Evolutionary conservation across 1,284 basidiomycete species (phyloP).

Genomic region (Takashimella koratensis): DNA sequence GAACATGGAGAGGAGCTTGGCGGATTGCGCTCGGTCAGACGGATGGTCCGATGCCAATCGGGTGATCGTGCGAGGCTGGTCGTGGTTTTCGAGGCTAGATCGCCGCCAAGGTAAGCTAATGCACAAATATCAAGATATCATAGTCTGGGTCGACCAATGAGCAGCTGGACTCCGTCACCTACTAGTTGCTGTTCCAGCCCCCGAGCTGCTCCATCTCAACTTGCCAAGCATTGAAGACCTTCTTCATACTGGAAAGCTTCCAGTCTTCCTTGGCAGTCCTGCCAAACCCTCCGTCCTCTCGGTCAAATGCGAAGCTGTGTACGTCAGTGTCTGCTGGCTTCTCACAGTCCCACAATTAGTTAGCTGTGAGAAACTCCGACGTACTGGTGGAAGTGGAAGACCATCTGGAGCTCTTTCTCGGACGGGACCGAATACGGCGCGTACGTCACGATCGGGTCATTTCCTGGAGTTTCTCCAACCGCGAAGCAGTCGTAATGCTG

Average conservation of each 20-base stretch:
- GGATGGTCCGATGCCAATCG: constrained; percentile 62
- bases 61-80: constrained; percentile 57
- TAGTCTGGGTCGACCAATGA: no score
- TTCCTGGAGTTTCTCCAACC: constrained; percentile 65
- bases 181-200: constrained; percentile 55
- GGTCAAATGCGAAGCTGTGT: constrained; percentile 13
- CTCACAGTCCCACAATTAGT: no score
- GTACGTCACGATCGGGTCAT: constrained; percentile 55
- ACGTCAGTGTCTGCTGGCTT: no score
- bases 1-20: constrained; percentile 63
- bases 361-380: no score
- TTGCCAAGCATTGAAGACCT: constrained; percentile 59
- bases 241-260: constrained; percentile 57
- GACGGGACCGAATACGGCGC: constrained; percentile 27
- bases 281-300: not conserved
- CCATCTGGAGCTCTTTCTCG: constrained; percentile 48
- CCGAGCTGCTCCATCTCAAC: constrained; percentile 55
- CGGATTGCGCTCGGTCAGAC: constrained; percentile 56
- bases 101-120: no score
- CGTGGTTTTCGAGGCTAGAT: constrained; percentile 44
- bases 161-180: no score
- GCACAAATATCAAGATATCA: no score
- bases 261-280: constrained; percentile 51
- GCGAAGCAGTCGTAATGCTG: constrained; percentile 27
- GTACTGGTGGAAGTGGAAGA: constrained; percentile 51